These are phyloP conservation scores for Geotrichum macrosporum DNA, from an alignment of 1,139 yeast species.

Conservation along the genomic window DNA sequence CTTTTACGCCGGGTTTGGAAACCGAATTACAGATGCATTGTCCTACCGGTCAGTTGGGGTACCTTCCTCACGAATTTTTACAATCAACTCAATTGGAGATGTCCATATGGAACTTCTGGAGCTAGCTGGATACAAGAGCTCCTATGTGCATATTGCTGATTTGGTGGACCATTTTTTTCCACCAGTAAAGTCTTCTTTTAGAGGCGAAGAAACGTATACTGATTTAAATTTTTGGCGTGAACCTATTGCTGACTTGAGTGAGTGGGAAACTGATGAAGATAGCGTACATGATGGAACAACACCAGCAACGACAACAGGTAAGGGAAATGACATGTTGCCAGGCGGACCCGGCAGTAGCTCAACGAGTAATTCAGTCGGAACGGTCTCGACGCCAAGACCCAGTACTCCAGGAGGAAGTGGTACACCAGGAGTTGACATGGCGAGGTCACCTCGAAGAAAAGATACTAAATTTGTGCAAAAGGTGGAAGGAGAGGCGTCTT, in stretches of 20 bases:
- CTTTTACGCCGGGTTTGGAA: constrained; percentile 97
- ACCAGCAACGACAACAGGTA: not conserved
- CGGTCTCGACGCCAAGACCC: too few relatives aligned
- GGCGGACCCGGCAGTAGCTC: constrained; percentile 16
- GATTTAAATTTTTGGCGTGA: constrained; percentile 93
- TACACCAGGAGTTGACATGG: constrained; percentile 18
- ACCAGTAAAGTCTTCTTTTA: constrained; percentile 42
- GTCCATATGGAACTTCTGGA: constrained; percentile 96
- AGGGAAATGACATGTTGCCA: constrained; percentile 1
- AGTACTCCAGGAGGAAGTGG: too few relatives aligned
- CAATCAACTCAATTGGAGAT: constrained; percentile 94
- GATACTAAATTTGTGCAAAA: too few relatives aligned
- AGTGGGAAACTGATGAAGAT: constrained; percentile 43
- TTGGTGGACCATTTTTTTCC: constrained; percentile 97
- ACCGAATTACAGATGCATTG: constrained; percentile 92
- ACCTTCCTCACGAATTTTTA: constrained; percentile 90
- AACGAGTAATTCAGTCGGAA: constrained; percentile 21
- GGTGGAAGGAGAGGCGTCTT: too few relatives aligned
- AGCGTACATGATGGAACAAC: constrained; percentile 28
- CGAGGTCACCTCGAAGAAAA: constrained; percentile 14
- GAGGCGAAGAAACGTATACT: constrained; percentile 53
- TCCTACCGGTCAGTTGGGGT: constrained; percentile 92
- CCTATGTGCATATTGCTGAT: constrained; percentile 86
- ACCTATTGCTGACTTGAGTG: constrained; percentile 62
- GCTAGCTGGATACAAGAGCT: constrained; percentile 84